Percentiles rank a stretch among this genome's conserved stretches.
Conservation (phyloP, 2,329 filamentous ascomycete species). For the Nemania diffusa region DNA sequence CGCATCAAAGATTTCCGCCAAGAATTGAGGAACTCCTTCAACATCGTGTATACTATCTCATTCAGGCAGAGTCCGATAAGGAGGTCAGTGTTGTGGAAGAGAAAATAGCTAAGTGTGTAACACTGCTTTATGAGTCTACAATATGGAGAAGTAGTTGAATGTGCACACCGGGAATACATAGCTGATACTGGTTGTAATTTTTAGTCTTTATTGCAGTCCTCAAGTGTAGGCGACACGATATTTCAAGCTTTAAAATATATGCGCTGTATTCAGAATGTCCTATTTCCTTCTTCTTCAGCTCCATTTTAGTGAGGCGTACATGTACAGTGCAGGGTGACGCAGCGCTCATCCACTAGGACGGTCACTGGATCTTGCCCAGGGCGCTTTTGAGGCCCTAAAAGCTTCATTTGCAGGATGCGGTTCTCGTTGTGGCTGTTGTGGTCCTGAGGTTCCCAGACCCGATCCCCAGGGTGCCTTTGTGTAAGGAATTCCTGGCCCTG, state of each 20-base stretch:
- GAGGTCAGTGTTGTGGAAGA: no score
- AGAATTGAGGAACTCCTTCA: no score
- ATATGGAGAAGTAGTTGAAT: no score
- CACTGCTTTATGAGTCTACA: neutral
- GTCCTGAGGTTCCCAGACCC: slow-evolving; percentile 38
- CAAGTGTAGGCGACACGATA: no score
- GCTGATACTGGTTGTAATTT: neutral
- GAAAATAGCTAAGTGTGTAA: no score
- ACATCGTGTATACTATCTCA: no score
- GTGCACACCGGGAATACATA: neutral
- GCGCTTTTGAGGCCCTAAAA: slow-evolving; percentile 38
- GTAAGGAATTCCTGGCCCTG: slow-evolving; percentile 48
- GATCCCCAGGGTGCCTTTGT: slow-evolving; percentile 43
- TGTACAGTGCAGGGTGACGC: neutral
- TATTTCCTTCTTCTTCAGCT: neutral
- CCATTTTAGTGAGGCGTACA: no score
- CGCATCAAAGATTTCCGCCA: slow-evolving; percentile 1
- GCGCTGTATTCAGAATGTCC: no score
- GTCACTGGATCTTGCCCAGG: slow-evolving; percentile 46
- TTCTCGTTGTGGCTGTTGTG: slow-evolving; percentile 38
- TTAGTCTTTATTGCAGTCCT: neutral
- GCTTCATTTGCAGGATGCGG: slow-evolving; percentile 35
- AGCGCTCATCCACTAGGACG: slow-evolving; percentile 43
- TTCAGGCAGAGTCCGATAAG: no score
- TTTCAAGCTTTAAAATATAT: no score